These are phyloP conservation scores for Phlyctochytrium bullatum DNA, from an alignment of 192 early-diverging fungal species.

Conservation along the genomic window DNA sequence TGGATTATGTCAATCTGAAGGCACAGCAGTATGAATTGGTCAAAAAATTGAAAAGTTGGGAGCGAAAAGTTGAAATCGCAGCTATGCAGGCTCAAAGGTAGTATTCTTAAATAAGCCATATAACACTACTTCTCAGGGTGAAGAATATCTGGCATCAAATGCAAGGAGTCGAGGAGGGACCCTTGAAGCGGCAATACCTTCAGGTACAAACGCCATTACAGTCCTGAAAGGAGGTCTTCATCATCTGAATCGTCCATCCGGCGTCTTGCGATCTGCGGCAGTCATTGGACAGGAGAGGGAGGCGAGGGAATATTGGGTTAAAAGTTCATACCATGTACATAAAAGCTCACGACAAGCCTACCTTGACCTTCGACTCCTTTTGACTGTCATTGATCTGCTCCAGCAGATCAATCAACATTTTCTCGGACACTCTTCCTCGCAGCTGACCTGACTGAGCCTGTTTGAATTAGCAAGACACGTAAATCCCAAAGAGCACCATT, in stretches of 20 bases:
- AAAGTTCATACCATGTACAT: not conserved
- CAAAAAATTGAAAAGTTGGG: slow-evolving; percentile 52
- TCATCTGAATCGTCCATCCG: slow-evolving; percentile 37
- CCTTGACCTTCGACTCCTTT: slow-evolving; percentile 72
- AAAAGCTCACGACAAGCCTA: slow-evolving; percentile 31
- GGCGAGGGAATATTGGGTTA: no score
- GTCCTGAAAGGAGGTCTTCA: slow-evolving; percentile 27
- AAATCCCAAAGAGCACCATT: slow-evolving; percentile 53
- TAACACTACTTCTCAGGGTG: slow-evolving; percentile 24
- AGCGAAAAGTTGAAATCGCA: slow-evolving; percentile 58
- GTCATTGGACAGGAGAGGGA: not conserved
- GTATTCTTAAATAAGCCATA: not conserved
- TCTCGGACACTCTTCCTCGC: slow-evolving; percentile 76
- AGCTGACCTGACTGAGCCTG: slow-evolving; percentile 77
- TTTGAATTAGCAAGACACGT: not conserved
- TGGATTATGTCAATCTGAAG: slow-evolving; percentile 50
- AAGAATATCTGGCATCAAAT: slow-evolving; percentile 51
- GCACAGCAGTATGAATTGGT: slow-evolving; percentile 51
- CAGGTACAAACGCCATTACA: not conserved
- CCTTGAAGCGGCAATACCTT: not conserved
- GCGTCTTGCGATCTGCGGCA: slow-evolving; percentile 29
- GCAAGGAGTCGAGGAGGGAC: not conserved
- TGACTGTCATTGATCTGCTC: slow-evolving; percentile 75
- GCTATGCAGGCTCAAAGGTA: slow-evolving; percentile 52
- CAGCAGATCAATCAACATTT: slow-evolving; percentile 81